Percentiles rank a stretch among this genome's conserved stretches.
These are phyloP conservation scores for Sonneratia caseolaris DNA, from an alignment of 345 rosid species.

Conservation along the genomic window DNA sequence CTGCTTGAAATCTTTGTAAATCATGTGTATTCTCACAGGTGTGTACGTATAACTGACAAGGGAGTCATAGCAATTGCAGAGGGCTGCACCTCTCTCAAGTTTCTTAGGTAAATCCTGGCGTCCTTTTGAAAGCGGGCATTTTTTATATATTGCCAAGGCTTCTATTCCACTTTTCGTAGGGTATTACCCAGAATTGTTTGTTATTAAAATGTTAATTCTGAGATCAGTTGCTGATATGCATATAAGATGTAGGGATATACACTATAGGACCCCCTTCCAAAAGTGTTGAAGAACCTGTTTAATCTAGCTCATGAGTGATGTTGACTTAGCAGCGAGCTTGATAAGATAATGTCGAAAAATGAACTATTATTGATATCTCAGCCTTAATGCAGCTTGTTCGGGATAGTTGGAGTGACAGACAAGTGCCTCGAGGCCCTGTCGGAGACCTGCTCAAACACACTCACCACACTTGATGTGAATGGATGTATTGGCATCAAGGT, in stretches of 20 bases:
- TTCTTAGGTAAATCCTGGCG: conserved; percentile 47
- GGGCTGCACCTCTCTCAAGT: conserved; percentile 68
- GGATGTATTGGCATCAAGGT: conserved; percentile 92
- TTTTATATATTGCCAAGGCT: neutral
- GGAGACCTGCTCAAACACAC: conserved; percentile 50
- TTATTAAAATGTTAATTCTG: too few relatives aligned
- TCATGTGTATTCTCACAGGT: conserved; percentile 36
- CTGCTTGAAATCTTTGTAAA: conserved; percentile 7
- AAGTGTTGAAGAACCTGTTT: neutral
- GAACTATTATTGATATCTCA: neutral
- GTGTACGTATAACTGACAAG: conserved; percentile 63
- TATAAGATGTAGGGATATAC: neutral
- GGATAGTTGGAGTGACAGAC: conserved; percentile 88
- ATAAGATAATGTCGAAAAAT: neutral
- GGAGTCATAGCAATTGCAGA: conserved; percentile 68
- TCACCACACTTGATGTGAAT: conserved; percentile 83
- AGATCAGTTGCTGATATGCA: neutral
- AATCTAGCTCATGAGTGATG: neutral
- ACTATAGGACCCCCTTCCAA: neutral
- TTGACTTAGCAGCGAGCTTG: neutral
- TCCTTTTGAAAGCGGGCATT: neutral
- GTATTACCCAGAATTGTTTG: too few relatives aligned
- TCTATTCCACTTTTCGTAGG: too few relatives aligned
- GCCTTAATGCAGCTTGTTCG: conserved; percentile 62
- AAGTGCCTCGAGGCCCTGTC: conserved; percentile 65